Base-by-base conservation (phyloP, 2,329 filamentous ascomycete species). In the Aspergillus fijiensis region DNA sequence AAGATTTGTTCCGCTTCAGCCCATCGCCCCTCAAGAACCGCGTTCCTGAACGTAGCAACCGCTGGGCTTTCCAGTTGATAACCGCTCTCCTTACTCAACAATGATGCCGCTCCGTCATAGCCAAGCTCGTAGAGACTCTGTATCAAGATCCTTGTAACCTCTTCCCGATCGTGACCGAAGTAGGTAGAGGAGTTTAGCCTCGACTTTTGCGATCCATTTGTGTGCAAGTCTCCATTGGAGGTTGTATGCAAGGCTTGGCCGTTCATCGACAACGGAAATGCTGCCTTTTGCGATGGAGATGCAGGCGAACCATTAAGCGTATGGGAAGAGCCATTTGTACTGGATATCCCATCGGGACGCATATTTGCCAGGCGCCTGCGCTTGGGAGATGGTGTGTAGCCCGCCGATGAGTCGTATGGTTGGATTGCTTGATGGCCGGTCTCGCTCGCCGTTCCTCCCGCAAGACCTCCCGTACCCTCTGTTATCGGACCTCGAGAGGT, bases 121-220 rank as follows among this genome's bases (percentile, higher is more conserved):
- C 95, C 95, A 79, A 99, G 83, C 74, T 97, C 94, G 25, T 87
- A 86, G 65, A 99, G 79, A 39, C 92, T 90, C 76, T 99, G 95
- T 70, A 99, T 95, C 69, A 99, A 78, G 64, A 98, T 89, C 57
- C 95, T 84, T 5, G 94, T 96, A 49, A 98, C 89, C 79, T 99
- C 94, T 80, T 96, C 92, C 72, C 92, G 87, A 72, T 95, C 87
- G 72, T 98, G 94, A 19, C 92, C 93, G 71, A 87, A 89, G 74
- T 96, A 98, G 35, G 80, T 80, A 5, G 80, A 62, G 31, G 71
- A 61, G 51, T 69, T 62, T 45, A 63, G 65, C 5, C 68, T 63
- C 11, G 71, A 67, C 57, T 74, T 76, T 47, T 69, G 68, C 3
- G 77, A 72, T 31, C 78, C 78, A 61, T 79, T 80, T 19, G 72